Evolutionary conservation across 495 filamentous ascomycete genomes (phyloP), one percentile per base, ranked within the genome.

Genomic region (Daldinia bambusicola): DNA sequence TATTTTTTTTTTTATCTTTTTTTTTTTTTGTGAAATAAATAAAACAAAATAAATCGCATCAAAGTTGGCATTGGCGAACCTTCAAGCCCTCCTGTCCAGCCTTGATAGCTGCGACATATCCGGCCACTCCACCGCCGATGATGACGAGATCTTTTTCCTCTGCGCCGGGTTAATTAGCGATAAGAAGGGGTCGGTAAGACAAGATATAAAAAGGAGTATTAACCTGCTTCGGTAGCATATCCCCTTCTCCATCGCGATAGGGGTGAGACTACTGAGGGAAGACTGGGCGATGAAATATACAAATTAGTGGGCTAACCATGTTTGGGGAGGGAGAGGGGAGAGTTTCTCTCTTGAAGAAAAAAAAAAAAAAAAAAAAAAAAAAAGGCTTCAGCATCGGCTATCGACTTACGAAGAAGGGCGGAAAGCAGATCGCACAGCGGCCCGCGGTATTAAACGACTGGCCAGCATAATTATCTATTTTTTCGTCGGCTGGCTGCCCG

Each of bases 91-190:
- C 93, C 80, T 99, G 95, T 56, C 94, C 95, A 74, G 96, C 95
- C 85, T 98, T 98, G 87, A 99, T 99, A 69, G 95, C 95, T 67
- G 95, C 94, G 76, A 98, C 96, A 86, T 99, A 99, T 80, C 95
- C 95, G 75, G 94, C 95, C 73, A 98, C 96, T 85, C 95, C 95
- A 80, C 95, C 95, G 77, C 95, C 95, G 76, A 97, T 94, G 82
- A 98, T 93, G 74, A 98, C 91, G 40, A 97, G 84, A 80, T 97
- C 94, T 77, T 94, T 91, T 78, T 95, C 91, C 76, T 93, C 93
- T 96, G 78, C 70, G 73, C 63, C 69, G 37, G 57, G 70, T 62
- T 41, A 10, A 75, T 78, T 67, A 76, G 72, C 63, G 59, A 76
- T 36, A 31, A 38, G 56, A 14, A 38, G 20, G 10, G 10, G 32